Evolutionary conservation across 805 yeast species (phyloP).

Genomic region (Ogataea naganishii): DNA sequence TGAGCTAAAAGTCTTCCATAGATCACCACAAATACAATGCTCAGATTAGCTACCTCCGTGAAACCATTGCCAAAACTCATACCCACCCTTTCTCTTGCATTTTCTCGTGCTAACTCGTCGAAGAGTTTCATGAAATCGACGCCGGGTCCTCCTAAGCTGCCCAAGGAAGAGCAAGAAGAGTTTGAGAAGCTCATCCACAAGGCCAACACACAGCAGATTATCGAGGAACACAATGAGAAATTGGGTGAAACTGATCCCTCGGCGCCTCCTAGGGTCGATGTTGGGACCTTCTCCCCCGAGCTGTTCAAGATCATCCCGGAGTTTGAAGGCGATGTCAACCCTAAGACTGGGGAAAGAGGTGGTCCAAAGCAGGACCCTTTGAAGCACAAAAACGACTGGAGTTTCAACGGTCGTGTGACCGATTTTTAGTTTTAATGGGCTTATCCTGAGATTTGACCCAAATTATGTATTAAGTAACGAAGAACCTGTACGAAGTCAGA

Average conservation of each 20-base stretch:
- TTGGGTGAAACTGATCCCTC: constrained; percentile 18
- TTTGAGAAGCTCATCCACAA: constrained; percentile 78
- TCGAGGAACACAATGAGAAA: constrained; percentile 56
- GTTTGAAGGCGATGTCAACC: constrained; percentile 90
- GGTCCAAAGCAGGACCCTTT: constrained; percentile 98
- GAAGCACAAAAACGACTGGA: constrained; percentile 77
- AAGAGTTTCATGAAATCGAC: constrained; percentile 11
- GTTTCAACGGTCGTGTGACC: constrained; percentile 93
- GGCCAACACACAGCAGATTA: constrained; percentile 72
- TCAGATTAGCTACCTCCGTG: too few relatives aligned
- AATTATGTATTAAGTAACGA: too few relatives aligned
- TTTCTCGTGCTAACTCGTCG: too few relatives aligned
- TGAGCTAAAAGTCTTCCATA: too few relatives aligned
- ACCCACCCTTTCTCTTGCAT: too few relatives aligned
- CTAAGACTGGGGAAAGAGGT: constrained; percentile 89
- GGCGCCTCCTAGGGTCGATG: constrained; percentile 34
- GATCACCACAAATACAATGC: too few relatives aligned
- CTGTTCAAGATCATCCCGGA: constrained; percentile 79
- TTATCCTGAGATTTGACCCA: too few relatives aligned
- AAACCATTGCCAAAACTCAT: too few relatives aligned
- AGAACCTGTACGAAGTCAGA: too few relatives aligned
- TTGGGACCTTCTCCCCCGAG: constrained; percentile 61
- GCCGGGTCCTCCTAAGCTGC: constrained; percentile 63
- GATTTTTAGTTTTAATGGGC: constrained; percentile 56
- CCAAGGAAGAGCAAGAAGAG: constrained; percentile 79